Conservation (phyloP, 768 basidiomycete species). For the Collybia sp. region DNA sequence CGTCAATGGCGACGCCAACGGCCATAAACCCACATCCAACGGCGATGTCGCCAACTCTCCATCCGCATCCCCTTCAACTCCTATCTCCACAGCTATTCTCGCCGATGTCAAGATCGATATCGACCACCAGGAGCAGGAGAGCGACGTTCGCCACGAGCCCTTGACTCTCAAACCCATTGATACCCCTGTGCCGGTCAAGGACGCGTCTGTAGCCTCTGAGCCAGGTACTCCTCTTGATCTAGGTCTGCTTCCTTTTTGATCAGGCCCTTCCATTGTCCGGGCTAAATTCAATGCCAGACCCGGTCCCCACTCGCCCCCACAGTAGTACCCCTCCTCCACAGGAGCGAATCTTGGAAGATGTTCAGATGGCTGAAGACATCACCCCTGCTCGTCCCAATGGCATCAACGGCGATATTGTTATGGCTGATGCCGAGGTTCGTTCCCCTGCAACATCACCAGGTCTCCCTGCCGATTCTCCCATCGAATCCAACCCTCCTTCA, state of each 20-base stretch:
- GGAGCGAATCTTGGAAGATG: conserved; percentile 41
- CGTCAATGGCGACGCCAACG: conserved; percentile 36
- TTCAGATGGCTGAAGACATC: conserved; percentile 49
- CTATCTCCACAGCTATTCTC: conserved; percentile 42
- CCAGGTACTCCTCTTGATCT: conserved; percentile 41
- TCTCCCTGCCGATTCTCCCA: conserved; percentile 33
- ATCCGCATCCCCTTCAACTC: conserved; percentile 57
- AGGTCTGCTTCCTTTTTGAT: conserved; percentile 30
- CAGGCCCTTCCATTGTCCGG: conserved; percentile 15
- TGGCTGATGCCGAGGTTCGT: conserved; percentile 34
- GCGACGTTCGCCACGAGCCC: conserved; percentile 62
- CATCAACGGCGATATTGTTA: conserved; percentile 30
- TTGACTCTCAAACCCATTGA: conserved; percentile 43
- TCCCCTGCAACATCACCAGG: conserved; percentile 35
- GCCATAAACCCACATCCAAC: conserved; percentile 23
- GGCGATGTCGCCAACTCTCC: conserved; percentile 32
- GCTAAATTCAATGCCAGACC: conserved; percentile 29
- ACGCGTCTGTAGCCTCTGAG: conserved; percentile 35
- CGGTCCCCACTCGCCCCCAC: conserved; percentile 35
- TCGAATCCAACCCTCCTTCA: conserved; percentile 30
- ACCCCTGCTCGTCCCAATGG: conserved; percentile 27
- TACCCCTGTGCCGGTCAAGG: conserved; percentile 17
- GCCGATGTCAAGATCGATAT: conserved; percentile 61
- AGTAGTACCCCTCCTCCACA: conserved; percentile 42
- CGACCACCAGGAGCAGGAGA: conserved; percentile 59